Evolutionary conservation across 108 stramenopile genomes (phyloP).

Genomic region (Licmophora abbreviata): DNA sequence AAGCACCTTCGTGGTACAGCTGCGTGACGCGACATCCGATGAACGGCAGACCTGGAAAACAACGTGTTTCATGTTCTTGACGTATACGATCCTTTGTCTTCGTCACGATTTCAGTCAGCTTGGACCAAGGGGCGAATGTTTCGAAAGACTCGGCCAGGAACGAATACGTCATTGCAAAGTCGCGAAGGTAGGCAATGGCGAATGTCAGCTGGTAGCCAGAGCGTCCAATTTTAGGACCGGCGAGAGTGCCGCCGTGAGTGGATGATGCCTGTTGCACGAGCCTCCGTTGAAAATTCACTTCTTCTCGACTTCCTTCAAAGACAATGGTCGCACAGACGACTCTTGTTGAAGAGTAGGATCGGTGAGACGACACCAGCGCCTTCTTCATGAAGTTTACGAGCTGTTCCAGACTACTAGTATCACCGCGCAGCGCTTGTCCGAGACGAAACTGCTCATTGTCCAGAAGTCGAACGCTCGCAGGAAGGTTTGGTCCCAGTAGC

Average conservation of each 20-base stretch:
- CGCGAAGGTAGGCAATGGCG: conserved; percentile 91
- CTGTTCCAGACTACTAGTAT: conserved; percentile 26
- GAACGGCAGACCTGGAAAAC: conserved; percentile 78
- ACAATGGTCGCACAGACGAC: conserved; percentile 83
- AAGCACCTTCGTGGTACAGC: conserved; percentile 91
- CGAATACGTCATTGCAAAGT: conserved; percentile 88
- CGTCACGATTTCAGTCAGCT: conserved; percentile 39
- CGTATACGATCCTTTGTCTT: conserved; percentile 61
- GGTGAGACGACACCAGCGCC: conserved; percentile 9
- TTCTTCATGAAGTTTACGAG: conserved; percentile 19
- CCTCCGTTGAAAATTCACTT: conserved; percentile 62
- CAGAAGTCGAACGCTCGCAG: conserved; percentile 82
- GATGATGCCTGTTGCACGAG: conserved; percentile 31
- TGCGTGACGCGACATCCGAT: conserved; percentile 87
- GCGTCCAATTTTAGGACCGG: conserved; percentile 70
- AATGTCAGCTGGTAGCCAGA: conserved; percentile 90
- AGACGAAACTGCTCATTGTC: conserved; percentile 92
- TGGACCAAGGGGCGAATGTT: conserved; percentile 89
- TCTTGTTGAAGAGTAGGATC: conserved; percentile 14
- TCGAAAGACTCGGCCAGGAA: conserved; percentile 90
- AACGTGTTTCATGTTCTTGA: conserved; percentile 44
- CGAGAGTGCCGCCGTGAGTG: conserved; percentile 56
- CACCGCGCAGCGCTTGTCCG: conserved; percentile 76
- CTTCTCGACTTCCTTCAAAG: conserved; percentile 70
- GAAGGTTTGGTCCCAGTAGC: conserved; percentile 31